Percentiles rank a stretch among this genome's conserved stretches.
Evolutionary conservation across 768 basidiomycete genomes (phyloP).

Genomic region (Boletus tomentosulus): DNA sequence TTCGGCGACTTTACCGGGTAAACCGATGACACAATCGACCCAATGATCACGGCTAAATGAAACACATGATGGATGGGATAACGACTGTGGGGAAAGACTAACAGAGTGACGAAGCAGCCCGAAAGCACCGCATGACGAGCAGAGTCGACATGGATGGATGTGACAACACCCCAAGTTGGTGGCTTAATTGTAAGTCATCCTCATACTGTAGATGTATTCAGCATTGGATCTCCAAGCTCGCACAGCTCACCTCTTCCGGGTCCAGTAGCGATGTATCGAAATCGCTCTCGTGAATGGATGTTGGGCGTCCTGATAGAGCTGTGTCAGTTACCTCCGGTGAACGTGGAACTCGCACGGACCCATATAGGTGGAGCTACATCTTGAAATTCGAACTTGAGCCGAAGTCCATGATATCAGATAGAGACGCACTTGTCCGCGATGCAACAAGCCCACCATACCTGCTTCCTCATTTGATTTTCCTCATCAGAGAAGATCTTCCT

Average conservation of each 20-base stretch:
- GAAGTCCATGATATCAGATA: not conserved
- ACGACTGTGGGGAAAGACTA: constrained; percentile 21
- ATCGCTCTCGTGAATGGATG: constrained; percentile 63
- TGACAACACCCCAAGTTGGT: constrained; percentile 35
- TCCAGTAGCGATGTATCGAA: constrained; percentile 64
- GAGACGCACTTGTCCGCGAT: constrained; percentile 59
- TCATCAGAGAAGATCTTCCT: constrained; percentile 56
- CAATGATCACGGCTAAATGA: constrained; percentile 60
- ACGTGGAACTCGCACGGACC: constrained; percentile 35
- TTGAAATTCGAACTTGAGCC: constrained; percentile 22
- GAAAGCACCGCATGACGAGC: constrained; percentile 54
- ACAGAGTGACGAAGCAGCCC: constrained; percentile 58
- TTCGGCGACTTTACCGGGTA: constrained; percentile 61
- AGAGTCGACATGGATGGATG: constrained; percentile 35
- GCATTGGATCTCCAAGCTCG: not conserved
- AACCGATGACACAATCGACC: constrained; percentile 59
- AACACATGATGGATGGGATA: not conserved
- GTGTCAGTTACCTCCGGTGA: constrained; percentile 5
- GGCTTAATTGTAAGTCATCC: constrained; percentile 54
- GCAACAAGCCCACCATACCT: constrained; percentile 79
- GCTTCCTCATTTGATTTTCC: constrained; percentile 68
- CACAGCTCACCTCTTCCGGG: constrained; percentile 44
- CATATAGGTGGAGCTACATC: constrained; percentile 73
- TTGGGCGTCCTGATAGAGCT: constrained; percentile 51
- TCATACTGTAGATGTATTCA: constrained; percentile 43